Conservation (phyloP, 2,329 filamentous ascomycete genomes). For the Zalaria sp. region DNA sequence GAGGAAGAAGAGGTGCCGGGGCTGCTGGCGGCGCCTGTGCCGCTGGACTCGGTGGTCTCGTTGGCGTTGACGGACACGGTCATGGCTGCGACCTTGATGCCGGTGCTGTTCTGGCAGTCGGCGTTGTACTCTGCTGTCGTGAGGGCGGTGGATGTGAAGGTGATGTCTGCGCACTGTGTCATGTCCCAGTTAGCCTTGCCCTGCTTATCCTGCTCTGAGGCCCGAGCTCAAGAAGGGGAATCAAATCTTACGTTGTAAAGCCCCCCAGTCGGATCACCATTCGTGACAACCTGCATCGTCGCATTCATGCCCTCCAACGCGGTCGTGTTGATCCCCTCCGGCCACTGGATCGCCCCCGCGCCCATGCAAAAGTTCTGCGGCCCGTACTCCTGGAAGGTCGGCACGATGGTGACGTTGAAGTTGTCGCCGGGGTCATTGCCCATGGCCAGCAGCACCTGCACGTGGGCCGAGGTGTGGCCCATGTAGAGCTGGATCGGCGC, state of each 20-base stretch:
- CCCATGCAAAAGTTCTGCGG: slow-evolving; percentile 54
- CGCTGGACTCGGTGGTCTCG: slow-evolving; percentile 1
- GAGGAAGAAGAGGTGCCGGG: slow-evolving; percentile 4
- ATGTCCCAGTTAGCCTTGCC: not conserved
- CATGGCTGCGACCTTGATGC: slow-evolving; percentile 32
- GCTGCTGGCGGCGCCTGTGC: slow-evolving; percentile 5
- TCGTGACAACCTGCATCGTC: slow-evolving; percentile 55
- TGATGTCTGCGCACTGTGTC: slow-evolving; percentile 56
- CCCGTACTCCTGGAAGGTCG: slow-evolving; percentile 45
- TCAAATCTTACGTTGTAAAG: slow-evolving; percentile 44
- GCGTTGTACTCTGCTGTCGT: slow-evolving; percentile 27
- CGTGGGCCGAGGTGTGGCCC: slow-evolving; percentile 36
- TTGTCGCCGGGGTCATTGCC: slow-evolving; percentile 39
- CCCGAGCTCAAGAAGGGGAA: not conserved
- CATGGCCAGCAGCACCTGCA: slow-evolving; percentile 40
- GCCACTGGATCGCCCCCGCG: slow-evolving; percentile 34
- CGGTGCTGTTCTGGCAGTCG: slow-evolving; percentile 45
- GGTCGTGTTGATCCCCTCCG: slow-evolving; percentile 32
- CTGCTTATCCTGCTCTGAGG: not conserved
- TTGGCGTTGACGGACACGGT: slow-evolving; percentile 17
- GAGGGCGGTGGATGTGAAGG: slow-evolving; percentile 42
- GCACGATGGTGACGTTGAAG: slow-evolving; percentile 56
- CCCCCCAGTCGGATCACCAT: slow-evolving; percentile 42
- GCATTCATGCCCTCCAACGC: slow-evolving; percentile 43
- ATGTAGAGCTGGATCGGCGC: slow-evolving; percentile 38